phyloP scores from a whole-genome alignment of 495 filamentous ascomycete species.

The Daldinia caldariorum region DNA sequence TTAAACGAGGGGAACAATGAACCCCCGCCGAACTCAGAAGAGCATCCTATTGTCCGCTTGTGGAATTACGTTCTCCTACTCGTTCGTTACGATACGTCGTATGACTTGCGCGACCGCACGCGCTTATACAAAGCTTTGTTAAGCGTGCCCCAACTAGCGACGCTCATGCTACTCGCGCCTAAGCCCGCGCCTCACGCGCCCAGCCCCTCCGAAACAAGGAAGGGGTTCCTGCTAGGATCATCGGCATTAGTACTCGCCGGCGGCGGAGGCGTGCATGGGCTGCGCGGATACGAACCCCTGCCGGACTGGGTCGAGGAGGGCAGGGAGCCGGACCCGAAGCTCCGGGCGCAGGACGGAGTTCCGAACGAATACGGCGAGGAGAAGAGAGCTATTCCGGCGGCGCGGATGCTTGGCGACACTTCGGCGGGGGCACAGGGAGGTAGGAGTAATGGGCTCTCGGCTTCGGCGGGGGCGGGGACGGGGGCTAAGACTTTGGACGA shows the following conservation, averaged over 20 bases:
- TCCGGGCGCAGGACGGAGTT: conserved; percentile 65
- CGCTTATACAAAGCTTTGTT: conserved; percentile 88
- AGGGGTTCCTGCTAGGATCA: conserved; percentile 79
- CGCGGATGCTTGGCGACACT: conserved; percentile 70
- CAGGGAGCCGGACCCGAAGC: conserved; percentile 76
- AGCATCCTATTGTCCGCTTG: conserved; percentile 75
- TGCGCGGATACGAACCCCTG: conserved; percentile 78
- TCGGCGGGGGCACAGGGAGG: conserved; percentile 38
- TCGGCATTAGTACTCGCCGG: conserved; percentile 84
- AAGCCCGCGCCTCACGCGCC: conserved; percentile 91
- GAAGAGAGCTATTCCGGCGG: conserved; percentile 64
- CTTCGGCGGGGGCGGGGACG: conserved; percentile 49
- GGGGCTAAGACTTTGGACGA: conserved; percentile 83
- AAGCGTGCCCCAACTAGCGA: conserved; percentile 83
- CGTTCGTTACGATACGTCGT: conserved; percentile 90
- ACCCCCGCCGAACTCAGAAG: conserved; percentile 56
- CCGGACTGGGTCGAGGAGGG: conserved; percentile 87
- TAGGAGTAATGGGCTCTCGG: conserved; percentile 63
- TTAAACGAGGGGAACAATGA: conserved; percentile 39
- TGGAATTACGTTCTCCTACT: conserved; percentile 88
- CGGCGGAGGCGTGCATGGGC: conserved; percentile 72
- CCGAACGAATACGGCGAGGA: conserved; percentile 53
- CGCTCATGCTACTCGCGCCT: conserved; percentile 87
- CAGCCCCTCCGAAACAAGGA: conserved; percentile 82
- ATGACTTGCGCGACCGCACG: conserved; percentile 91